phyloP scores from a whole-genome alignment of 148 eudicot genomes.

The Nepenthes mirabilis region DNA sequence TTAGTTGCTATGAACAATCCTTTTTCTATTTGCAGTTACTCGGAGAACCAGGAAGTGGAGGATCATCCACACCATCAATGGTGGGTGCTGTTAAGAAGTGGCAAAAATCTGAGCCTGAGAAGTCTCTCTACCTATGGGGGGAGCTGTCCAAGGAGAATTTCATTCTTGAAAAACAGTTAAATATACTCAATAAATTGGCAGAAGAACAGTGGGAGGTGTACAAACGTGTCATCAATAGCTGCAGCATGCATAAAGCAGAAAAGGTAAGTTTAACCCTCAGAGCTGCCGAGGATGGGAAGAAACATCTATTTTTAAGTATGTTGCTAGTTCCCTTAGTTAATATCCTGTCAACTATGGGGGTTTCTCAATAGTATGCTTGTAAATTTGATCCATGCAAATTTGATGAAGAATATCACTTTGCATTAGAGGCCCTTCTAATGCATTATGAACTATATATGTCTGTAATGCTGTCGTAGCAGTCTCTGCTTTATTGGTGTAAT shows the following conservation, averaged over 20 bases:
- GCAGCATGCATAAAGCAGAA: conserved; percentile 52
- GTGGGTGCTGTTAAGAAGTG: conserved; percentile 97
- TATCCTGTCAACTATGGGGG: background rate
- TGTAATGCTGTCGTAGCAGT: background rate
- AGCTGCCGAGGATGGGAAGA: background rate
- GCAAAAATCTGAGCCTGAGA: conserved; percentile 88
- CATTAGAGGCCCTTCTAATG: too few species aligned
- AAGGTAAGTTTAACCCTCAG: conserved; percentile 34
- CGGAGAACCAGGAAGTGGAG: conserved; percentile 97
- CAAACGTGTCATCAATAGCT: conserved; percentile 34
- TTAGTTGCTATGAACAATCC: background rate
- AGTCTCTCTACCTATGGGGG: conserved; percentile 51
- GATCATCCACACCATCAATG: conserved; percentile 99
- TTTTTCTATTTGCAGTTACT: conserved; percentile 43
- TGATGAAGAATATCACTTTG: too few species aligned
- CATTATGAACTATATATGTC: too few species aligned
- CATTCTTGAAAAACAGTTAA: conserved; percentile 49
- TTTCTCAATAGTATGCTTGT: too few species aligned
- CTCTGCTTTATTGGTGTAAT: background rate
- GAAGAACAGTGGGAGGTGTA: conserved; percentile 46
- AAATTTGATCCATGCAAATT: too few species aligned
- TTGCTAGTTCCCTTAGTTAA: background rate
- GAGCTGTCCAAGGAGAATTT: conserved; percentile 70
- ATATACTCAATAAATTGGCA: conserved; percentile 46
- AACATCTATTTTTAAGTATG: background rate